Percentiles rank a stretch among this genome's conserved stretches.
Evolutionary conservation across 2,329 filamentous ascomycete species (phyloP).

Genomic region (Teratosphaeria nubilosa): DNA sequence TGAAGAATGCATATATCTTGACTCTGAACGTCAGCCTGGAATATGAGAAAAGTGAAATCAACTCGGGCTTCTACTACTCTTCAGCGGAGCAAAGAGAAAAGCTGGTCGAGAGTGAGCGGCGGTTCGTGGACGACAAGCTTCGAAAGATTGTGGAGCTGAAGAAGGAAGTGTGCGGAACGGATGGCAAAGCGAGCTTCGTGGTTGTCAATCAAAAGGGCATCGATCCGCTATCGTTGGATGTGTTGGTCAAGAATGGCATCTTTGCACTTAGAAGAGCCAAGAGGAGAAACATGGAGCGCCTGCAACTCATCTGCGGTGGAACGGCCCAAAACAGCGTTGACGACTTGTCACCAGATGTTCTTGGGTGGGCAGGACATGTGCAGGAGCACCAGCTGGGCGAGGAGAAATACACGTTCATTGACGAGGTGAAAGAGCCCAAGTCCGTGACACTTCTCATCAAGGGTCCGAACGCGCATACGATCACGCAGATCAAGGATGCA

Average conservation of each 20-base stretch:
- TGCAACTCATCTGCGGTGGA: slow-evolving; percentile 90
- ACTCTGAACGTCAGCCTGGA: slow-evolving; percentile 94
- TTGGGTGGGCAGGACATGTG: slow-evolving; percentile 92
- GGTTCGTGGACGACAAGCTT: slow-evolving; percentile 91
- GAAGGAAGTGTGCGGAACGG: slow-evolving; percentile 90
- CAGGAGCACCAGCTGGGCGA: slow-evolving; percentile 97
- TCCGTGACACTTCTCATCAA: slow-evolving; percentile 97
- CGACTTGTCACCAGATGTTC: slow-evolving; percentile 73
- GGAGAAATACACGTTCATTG: slow-evolving; percentile 98
- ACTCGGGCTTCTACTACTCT: slow-evolving; percentile 98
- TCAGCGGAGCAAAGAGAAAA: slow-evolving; percentile 95
- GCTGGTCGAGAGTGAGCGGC: slow-evolving; percentile 91
- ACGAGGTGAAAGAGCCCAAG: slow-evolving; percentile 98
- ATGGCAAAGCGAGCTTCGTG: slow-evolving; percentile 90
- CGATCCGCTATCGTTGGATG: slow-evolving; percentile 88
- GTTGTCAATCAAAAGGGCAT: slow-evolving; percentile 99
- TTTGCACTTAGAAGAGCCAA: slow-evolving; percentile 89
- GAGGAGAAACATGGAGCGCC: slow-evolving; percentile 96
- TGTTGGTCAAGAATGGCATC: slow-evolving; percentile 96
- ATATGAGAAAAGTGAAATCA: slow-evolving; percentile 99
- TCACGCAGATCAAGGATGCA: slow-evolving; percentile 91
- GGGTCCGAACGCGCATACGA: slow-evolving; percentile 93
- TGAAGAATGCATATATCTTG: slow-evolving; percentile 91
- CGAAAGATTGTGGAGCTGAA: slow-evolving; percentile 97
- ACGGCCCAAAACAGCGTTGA: slow-evolving; percentile 92